Evolutionary conservation across 176 grass and related monocot species (phyloP).

Genomic region (Oryza glaberrima): DNA sequence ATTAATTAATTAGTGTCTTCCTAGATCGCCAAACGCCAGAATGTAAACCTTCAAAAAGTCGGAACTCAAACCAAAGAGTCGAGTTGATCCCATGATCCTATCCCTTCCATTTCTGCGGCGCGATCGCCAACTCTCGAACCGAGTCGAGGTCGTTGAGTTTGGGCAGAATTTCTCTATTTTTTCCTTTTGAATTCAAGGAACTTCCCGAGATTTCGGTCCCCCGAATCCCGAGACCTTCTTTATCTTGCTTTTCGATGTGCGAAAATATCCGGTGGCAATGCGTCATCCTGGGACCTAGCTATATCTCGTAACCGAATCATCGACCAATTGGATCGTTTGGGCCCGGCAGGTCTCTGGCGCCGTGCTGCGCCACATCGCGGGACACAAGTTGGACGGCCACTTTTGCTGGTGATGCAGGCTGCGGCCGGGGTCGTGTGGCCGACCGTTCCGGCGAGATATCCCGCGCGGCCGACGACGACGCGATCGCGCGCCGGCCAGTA

Average conservation of each 20-base stretch:
- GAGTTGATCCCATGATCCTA: not conserved
- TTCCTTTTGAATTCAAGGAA: no score
- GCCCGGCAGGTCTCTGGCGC: no score
- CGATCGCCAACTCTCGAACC: no score
- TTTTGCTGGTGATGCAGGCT: not conserved
- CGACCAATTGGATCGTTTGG: not conserved
- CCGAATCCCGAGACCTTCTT: not conserved
- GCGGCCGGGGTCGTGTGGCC: no score
- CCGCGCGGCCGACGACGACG: no score
- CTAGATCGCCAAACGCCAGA: not conserved
- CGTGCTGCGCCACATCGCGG: not conserved
- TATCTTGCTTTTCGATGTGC: no score
- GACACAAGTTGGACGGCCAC: not conserved
- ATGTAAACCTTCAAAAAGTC: not conserved
- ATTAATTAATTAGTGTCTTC: not conserved
- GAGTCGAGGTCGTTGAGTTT: not conserved
- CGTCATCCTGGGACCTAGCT: conserved; percentile 16
- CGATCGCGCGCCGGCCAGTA: not conserved
- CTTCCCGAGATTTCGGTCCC: not conserved
- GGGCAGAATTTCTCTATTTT: no score
- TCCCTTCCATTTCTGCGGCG: not conserved
- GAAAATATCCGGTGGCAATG: not conserved
- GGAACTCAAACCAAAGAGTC: not conserved
- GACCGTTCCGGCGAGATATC: not conserved
- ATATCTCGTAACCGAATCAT: not conserved